Evolutionary conservation across 305 asterid genomes (phyloP), one percentile per base, ranked within the genome.

Genomic region (Fraxinus albicans): DNA sequence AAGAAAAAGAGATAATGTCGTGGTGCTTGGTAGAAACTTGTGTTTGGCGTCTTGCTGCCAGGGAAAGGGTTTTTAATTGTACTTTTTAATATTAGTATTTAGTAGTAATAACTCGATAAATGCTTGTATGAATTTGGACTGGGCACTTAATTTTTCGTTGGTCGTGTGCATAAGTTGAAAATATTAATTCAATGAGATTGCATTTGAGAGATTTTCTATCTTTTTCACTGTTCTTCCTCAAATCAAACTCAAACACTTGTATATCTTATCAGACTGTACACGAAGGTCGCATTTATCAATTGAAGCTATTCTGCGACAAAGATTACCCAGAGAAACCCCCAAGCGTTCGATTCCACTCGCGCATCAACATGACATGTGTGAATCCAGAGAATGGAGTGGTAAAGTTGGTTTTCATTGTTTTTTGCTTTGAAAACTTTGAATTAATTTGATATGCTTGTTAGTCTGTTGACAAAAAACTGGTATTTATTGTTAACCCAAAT

Each of bases 271-370:
- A 87, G 89, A 69, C 87, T 58, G 89, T 87, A 65, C 89, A 87
- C 77, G 89, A 87, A 72, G 83, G 87, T 70, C 85, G 89, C 5
- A 87, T 87, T 72, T 87, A 84, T 85, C 89, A 87, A 29, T 58
- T 87, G 84, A 87, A 86, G 83, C 81, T 86, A 15, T 84, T 81
- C 40, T 86, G 89, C 3, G 88, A 85, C 83, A 85, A 85, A 63
- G 88, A 86, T 65, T 86, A 86, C 53, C 88, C 88, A 25, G 86
- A 83, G 40, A 81, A 87, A 81, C 87, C 89, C 36, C 87, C 86
- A 44, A 77, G 58, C 79, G 90, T 88, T 77, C 86, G 83, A 76
- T 88, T 88, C 77, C 87, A 81, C 23, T 88, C 90, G 1, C 87
- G 89, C 25, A 36, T 87, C 82, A 84, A 84, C 84, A 81, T 86